Conservation (phyloP, 257 asterid species). For the Solanum ossicruentum region DNA sequence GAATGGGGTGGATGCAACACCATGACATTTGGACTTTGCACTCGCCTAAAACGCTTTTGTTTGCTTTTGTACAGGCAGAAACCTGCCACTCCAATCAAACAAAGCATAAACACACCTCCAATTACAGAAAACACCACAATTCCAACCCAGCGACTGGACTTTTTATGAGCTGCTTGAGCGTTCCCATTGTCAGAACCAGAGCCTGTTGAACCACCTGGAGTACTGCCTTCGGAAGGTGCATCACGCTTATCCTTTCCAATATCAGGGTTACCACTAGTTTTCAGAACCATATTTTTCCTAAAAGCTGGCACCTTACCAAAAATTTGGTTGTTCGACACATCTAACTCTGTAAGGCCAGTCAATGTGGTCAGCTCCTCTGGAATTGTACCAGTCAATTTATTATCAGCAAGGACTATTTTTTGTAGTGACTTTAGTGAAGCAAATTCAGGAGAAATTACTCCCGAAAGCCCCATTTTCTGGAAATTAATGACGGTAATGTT, state of each 20-base stretch:
- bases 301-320: slow-evolving; percentile 61
- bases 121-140: slow-evolving; percentile 39
- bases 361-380: slow-evolving; percentile 51
- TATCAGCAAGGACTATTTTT: slow-evolving; percentile 63
- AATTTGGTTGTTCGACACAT: slow-evolving; percentile 72
- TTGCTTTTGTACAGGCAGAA: slow-evolving; percentile 61
- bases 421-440: slow-evolving; percentile 50
- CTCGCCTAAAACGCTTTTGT: slow-evolving; percentile 56
- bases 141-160: slow-evolving; percentile 29
- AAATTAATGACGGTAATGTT: slow-evolving; percentile 69
- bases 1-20: slow-evolving; percentile 80
- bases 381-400: slow-evolving; percentile 60
- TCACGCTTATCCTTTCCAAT: slow-evolving; percentile 43
- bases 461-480: slow-evolving; percentile 68
- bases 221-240: slow-evolving; percentile 12
- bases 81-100: slow-evolving; percentile 44
- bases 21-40: slow-evolving; percentile 71
- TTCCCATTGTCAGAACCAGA: slow-evolving; percentile 1
- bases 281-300: slow-evolving; percentile 35
- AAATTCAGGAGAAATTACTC: slow-evolving; percentile 57
- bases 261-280: slow-evolving; percentile 57
- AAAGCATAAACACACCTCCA: slow-evolving; percentile 42
- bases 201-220: slow-evolving; percentile 14
- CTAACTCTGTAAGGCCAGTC: slow-evolving; percentile 43
- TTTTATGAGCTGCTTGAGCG: slow-evolving; percentile 3